These are phyloP conservation scores for Pseudoturritis turrita DNA, from an alignment of 345 rosid species.

Conservation along the genomic window DNA sequence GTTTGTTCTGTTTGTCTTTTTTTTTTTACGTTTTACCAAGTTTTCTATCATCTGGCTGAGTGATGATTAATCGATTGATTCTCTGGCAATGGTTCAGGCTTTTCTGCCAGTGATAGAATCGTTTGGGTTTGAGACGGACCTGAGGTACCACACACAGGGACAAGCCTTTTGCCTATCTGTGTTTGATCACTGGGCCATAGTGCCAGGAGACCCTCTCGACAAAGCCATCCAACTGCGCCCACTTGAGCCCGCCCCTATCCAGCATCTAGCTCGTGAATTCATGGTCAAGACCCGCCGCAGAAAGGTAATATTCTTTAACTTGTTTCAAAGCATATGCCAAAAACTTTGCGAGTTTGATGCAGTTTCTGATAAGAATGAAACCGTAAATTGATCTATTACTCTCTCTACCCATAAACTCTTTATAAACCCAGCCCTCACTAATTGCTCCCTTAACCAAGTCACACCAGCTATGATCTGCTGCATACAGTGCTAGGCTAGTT, in stretches of 20 bases:
- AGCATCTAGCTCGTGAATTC: constrained; percentile 80
- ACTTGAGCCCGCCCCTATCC: constrained; percentile 87
- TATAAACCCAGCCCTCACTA: not conserved
- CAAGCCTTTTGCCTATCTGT: constrained; percentile 78
- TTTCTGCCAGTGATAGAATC: constrained; percentile 86
- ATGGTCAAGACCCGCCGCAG: constrained; percentile 60
- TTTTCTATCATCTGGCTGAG: constrained; percentile 1
- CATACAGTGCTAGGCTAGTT: not conserved
- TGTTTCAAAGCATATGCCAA: not conserved
- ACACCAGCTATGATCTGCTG: not conserved
- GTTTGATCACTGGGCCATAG: constrained; percentile 92
- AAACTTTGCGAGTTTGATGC: not conserved
- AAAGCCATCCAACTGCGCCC: constrained; percentile 78
- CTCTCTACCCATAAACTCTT: not conserved
- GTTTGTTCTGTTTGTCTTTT: constrained; percentile 23
- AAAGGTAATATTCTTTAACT: constrained; percentile 40
- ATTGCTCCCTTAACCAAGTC: too few species aligned
- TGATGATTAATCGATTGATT: not conserved
- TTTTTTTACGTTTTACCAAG: not conserved
- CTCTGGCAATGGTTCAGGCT: constrained; percentile 45
- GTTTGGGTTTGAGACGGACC: constrained; percentile 88
- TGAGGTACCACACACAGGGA: constrained; percentile 89
- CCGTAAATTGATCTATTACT: too few species aligned
- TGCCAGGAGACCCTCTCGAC: constrained; percentile 96
- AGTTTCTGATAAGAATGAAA: not conserved